phyloP scores from a whole-genome alignment of 768 basidiomycete species.

The Clavaria fumosa region DNA sequence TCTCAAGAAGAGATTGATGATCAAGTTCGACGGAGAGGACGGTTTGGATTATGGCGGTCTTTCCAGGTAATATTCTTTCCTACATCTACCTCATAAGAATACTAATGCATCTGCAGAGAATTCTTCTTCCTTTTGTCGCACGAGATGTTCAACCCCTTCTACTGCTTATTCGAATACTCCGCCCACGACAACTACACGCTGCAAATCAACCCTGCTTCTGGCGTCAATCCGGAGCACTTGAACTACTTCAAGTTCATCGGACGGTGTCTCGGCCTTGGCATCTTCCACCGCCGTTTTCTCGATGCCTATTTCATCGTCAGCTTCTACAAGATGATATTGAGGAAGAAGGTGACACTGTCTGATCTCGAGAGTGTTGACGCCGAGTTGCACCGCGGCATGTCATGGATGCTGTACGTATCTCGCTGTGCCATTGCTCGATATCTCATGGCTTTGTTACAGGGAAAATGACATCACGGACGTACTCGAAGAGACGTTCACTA shows the following conservation, averaged over 20 bases:
- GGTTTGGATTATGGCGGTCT: slow-evolving; percentile 97
- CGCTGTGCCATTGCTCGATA: not conserved
- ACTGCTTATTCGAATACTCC: slow-evolving; percentile 98
- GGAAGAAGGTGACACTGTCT: slow-evolving; percentile 88
- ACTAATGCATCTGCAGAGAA: slow-evolving; percentile 41
- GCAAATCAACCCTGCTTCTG: slow-evolving; percentile 96
- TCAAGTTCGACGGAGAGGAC: slow-evolving; percentile 99
- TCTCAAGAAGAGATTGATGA: slow-evolving; percentile 97
- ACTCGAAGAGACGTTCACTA: slow-evolving; percentile 95
- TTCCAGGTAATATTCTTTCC: slow-evolving; percentile 38
- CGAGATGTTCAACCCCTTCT: slow-evolving; percentile 99
- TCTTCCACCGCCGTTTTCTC: slow-evolving; percentile 98
- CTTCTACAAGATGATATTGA: slow-evolving; percentile 99
- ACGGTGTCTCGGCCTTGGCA: slow-evolving; percentile 84
- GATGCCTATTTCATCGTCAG: slow-evolving; percentile 99
- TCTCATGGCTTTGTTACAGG: slow-evolving; percentile 24
- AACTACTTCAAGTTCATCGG: slow-evolving; percentile 99
- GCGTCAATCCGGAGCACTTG: slow-evolving; percentile 96
- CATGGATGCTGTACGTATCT: slow-evolving; percentile 88
- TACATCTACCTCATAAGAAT: not conserved
- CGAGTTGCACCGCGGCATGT: slow-evolving; percentile 86
- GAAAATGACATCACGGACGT: slow-evolving; percentile 98
- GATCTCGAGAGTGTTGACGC: slow-evolving; percentile 96
- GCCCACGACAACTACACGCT: slow-evolving; percentile 99
- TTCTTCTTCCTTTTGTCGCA: slow-evolving; percentile 99